Base-by-base conservation (phyloP, 768 basidiomycete species). In the Pholiota conissans region DNA sequence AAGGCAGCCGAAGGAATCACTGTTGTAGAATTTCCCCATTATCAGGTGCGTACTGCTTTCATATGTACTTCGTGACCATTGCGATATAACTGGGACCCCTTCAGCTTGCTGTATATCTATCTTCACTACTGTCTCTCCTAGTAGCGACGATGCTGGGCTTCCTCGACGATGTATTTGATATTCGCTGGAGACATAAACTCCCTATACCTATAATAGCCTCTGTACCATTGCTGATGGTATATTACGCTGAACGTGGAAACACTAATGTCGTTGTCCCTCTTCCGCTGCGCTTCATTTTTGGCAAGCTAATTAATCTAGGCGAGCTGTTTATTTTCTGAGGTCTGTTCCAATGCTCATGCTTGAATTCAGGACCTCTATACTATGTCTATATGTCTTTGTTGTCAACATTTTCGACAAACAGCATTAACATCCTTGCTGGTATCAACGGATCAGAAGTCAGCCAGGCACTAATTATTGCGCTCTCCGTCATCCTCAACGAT, bases 361-460 rank as follows among this genome's bases (percentile, higher is more conserved):
- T 32, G 10, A 24, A 10, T 35, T 35, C 40, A 98, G 96, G 96
- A 2, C 93, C 93, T 0, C 73, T 98, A 3, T 98, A 98, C 73
- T 99, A 98, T 71, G 58, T 95, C 52, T 99, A 98, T 76, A 98
- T 99, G 92, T 85, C 93, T 4, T 74, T 98, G 28, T 78, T 99
- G 16, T 98, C 95, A 29, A 98, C 95, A 0, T 99, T 98, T 72
- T 86, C 92, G 54, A 98, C 96, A 16, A 99, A 99, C 74, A 91
- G 91, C 70, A 97, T 98, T 80, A 99, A 99, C 73, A 98, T 99
- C 64, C 86, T 98, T 16, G 97, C 97, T 10, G 97, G 96, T 8
- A 91, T 98, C 63, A 98, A 99, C 69, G 97, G 96, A 10, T 87
- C 96, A 4, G 97, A 99, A 79, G 93, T 91, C 61, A 84, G 87